Conservation (phyloP, 768 basidiomycete species). For the Favolaschia claudopus region DNA sequence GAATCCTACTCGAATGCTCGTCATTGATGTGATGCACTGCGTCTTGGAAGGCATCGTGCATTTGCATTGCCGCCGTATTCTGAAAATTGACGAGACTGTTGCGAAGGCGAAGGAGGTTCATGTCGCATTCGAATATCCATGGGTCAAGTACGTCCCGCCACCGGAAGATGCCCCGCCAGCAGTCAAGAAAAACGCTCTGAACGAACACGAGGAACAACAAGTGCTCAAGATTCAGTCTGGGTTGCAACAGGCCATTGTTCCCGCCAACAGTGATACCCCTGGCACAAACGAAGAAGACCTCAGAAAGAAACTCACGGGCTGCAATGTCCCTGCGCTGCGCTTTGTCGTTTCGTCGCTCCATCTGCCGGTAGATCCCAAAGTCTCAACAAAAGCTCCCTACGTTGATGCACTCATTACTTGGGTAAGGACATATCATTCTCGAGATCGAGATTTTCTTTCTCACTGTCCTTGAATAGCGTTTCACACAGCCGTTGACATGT, state of each 20-base stretch:
- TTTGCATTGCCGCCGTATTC: conserved; percentile 25
- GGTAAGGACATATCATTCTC: neutral
- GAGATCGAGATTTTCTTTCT: neutral
- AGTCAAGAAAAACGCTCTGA: neutral
- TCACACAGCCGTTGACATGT: neutral
- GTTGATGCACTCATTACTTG: neutral
- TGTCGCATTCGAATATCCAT: conserved; percentile 14
- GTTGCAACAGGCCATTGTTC: neutral
- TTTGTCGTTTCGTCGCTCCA: neutral
- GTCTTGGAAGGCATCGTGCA: conserved; percentile 34
- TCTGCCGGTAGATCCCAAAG: neutral
- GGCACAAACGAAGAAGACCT: neutral
- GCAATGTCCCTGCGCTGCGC: neutral
- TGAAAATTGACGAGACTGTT: conserved; percentile 2
- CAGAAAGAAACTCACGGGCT: neutral
- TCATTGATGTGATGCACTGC: conserved; percentile 48
- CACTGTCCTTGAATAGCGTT: neutral
- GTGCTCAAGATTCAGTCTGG: neutral
- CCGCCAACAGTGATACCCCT: neutral
- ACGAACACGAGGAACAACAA: neutral
- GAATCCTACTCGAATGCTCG: conserved; percentile 38
- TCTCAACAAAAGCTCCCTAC: neutral
- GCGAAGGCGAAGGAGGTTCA: conserved; percentile 6
- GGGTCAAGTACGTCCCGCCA: conserved; percentile 3
- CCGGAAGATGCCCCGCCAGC: neutral